Percentiles rank a stretch among this genome's conserved stretches.
Evolutionary conservation across 176 grass and related monocot species (phyloP).

Genomic region (Ananas comosus): DNA sequence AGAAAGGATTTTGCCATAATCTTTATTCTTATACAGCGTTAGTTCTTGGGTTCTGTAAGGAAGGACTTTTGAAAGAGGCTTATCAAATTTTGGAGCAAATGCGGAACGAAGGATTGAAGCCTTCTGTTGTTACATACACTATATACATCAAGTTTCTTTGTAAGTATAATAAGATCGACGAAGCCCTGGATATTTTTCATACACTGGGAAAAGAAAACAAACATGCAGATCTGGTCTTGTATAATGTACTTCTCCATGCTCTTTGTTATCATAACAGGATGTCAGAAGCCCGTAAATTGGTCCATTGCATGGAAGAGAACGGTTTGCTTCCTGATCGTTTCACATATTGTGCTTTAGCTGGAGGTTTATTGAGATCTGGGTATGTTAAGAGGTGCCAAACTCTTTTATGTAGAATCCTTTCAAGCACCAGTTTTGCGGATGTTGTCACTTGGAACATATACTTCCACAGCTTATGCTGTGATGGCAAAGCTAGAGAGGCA

Average conservation of each 20-base stretch:
- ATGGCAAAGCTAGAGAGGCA: not conserved
- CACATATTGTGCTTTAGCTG: constrained; percentile 9
- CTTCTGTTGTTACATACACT: constrained; percentile 27
- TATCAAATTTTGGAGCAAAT: constrained; percentile 20
- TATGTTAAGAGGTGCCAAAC: constrained; percentile 5
- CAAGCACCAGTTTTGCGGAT: not conserved
- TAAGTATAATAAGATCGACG: constrained; percentile 3
- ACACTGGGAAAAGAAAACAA: constrained; percentile 17
- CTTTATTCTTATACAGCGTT: constrained; percentile 24
- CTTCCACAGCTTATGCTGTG: constrained; percentile 17
- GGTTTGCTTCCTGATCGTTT: constrained; percentile 10
- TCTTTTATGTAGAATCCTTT: constrained; percentile 10
- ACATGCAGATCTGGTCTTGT: constrained; percentile 16
- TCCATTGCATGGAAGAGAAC: constrained; percentile 15
- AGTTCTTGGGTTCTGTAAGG: constrained; percentile 22
- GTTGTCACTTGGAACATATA: constrained; percentile 11
- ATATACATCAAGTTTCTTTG: constrained; percentile 24
- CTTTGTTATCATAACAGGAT: constrained; percentile 6
- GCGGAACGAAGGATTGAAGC: constrained; percentile 15
- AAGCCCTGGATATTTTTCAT: constrained; percentile 17
- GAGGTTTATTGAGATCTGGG: constrained; percentile 19
- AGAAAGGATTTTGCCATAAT: constrained; percentile 21
- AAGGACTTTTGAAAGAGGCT: constrained; percentile 24
- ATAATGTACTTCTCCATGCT: constrained; percentile 27
- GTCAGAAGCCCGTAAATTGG: constrained; percentile 9